These are phyloP conservation scores for Linnemannia exigua DNA, from an alignment of 192 early-diverging fungal genomes.

Conservation along the genomic window DNA sequence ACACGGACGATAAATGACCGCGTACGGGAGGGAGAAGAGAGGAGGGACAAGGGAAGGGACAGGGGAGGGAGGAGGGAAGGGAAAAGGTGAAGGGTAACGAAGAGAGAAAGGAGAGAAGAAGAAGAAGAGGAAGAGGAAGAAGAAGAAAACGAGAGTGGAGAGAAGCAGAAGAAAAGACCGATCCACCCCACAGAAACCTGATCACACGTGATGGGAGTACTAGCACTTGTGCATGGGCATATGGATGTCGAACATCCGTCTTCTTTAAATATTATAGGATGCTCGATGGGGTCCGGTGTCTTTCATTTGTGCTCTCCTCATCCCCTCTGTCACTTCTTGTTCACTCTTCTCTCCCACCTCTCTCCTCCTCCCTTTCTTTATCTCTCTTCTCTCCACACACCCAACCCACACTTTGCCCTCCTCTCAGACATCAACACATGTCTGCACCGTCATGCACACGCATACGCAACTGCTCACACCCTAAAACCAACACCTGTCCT, in stretches of 20 bases:
- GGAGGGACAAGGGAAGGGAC: neutral
- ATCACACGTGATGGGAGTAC: neutral
- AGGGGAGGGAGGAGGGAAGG: too few species aligned
- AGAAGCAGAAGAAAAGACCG: too few species aligned
- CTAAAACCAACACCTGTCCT: neutral
- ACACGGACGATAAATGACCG: neutral
- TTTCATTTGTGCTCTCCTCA: neutral
- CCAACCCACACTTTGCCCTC: neutral
- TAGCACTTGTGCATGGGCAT: neutral
- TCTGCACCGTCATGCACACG: too few species aligned
- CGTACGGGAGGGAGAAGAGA: neutral
- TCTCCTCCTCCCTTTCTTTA: neutral
- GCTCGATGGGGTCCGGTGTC: too few species aligned
- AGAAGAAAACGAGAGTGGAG: neutral
- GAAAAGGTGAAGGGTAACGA: neutral
- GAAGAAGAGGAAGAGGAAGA: constrained; percentile 8
- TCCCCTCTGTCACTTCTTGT: neutral
- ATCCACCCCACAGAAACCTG: too few species aligned
- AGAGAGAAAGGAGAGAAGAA: neutral
- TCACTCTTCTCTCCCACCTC: neutral
- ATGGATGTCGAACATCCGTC: neutral
- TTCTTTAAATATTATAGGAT: neutral
- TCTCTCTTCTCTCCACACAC: constrained; percentile 9
- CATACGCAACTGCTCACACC: too few species aligned
- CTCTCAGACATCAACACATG: neutral